Base-by-base conservation (phyloP, 140 eudicot genomes). In the Erigeron philadelphicus region DNA sequence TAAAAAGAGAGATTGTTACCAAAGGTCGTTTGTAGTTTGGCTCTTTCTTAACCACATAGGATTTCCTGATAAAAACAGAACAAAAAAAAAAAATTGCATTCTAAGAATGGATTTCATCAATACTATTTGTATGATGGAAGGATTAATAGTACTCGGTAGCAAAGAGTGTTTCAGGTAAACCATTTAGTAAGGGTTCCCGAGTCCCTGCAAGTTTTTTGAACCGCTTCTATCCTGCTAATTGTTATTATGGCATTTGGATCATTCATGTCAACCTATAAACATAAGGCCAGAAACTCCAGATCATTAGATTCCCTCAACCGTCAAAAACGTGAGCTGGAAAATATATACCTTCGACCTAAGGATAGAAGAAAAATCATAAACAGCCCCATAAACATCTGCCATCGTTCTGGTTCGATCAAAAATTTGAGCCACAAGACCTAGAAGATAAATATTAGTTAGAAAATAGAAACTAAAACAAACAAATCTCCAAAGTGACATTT, bases 351-450 rank as follows among this genome's bases (percentile, higher is more conserved):
- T 90, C 41, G 88, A 76, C 74, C 81, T 90, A 68, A 87, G 69
- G 81, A 91, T 78, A 18, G 72, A 75, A 56, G 91, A 81, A 69
- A 91, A 91, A 73, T 91, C 95, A 56, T 61, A 86, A 73, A 91
- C 88, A 44, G 95, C 95, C 13, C 85, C 87, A 70, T 88, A 88
- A 12, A 88, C 95, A 74, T 91, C 98, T 23, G 83, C 53, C 87
- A 91, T 91, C 47, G 92, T 84, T 47, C 75, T 82, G 15, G 98
- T 86, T 66, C 84, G 73, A 77, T 86, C 89, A 45, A 91, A 85
- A 58, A 91, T 81, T 71, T 80, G 86, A n/a, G 98, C 98, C 57
- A 87, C 87, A 61, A 91, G 98, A 62, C 98, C 98, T 91, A 78
- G 21, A 73, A 17, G 38, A 38, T 54, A 50, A 9, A 50, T 50